Evolutionary conservation across 768 basidiomycete species (phyloP).

Genomic region (Guyanaporus albipodus): DNA sequence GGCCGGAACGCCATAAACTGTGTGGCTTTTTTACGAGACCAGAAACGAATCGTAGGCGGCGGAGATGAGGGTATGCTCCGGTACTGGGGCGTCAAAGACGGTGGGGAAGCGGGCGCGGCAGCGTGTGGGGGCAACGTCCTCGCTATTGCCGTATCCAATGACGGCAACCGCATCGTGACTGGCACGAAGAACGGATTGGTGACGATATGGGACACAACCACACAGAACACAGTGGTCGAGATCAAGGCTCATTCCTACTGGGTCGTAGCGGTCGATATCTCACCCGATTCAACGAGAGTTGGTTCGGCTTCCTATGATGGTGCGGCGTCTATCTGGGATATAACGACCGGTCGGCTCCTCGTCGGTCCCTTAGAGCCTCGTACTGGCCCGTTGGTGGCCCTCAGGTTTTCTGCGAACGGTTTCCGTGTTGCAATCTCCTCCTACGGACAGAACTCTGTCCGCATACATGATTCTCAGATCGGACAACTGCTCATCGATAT

Average conservation of each 20-base stretch:
- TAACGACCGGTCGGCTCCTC: conserved; percentile 9
- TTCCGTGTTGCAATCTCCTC: conserved; percentile 3
- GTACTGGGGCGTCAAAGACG: conserved; percentile 6
- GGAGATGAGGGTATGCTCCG: conserved; percentile 10
- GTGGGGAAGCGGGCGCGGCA: neutral
- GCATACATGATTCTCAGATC: conserved; percentile 6
- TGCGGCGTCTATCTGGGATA: conserved; percentile 12
- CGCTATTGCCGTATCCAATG: conserved; percentile 5
- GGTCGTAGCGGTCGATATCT: conserved; percentile 14
- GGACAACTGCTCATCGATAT: conserved; percentile 8
- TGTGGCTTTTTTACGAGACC: conserved; percentile 7
- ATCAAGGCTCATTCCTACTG: conserved; percentile 10
- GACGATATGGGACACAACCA: conserved; percentile 7
- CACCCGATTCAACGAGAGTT: conserved; percentile 9
- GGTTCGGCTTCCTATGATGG: conserved; percentile 13
- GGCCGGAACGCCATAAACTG: conserved; percentile 4
- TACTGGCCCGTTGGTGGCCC: conserved; percentile 3
- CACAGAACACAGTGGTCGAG: conserved; percentile 2
- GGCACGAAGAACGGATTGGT: conserved; percentile 13
- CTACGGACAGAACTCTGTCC: conserved; percentile 8
- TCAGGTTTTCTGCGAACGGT: conserved; percentile 13
- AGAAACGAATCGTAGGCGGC: conserved; percentile 1
- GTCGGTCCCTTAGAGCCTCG: conserved; percentile 4
- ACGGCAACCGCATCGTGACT: conserved; percentile 9
- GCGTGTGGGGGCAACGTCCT: conserved; percentile 9